A percentile compares a stretch with the other conserved stretches of the same genome.
phyloP scores from a whole-genome alignment of 345 rosid species.

The Brassica juncea region DNA sequence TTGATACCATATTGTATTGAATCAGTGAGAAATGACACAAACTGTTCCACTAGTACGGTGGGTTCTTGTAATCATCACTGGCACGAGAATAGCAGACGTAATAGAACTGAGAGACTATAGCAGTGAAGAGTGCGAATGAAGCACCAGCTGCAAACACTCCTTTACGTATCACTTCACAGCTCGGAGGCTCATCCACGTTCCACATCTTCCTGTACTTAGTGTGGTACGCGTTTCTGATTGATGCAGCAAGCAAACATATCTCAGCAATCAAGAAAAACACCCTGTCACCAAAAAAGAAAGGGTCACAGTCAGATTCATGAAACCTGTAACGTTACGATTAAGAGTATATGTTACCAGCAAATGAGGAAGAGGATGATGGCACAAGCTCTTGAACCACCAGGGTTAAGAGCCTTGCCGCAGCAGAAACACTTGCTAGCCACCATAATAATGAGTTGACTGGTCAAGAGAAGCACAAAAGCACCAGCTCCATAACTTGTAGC shows the following conservation, averaged over 20 bases:
- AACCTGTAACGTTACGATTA: not conserved
- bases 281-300: conserved; percentile 42
- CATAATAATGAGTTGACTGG: conserved; percentile 75
- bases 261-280: conserved; percentile 83
- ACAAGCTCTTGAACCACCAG: conserved; percentile 88
- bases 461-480: conserved; percentile 76
- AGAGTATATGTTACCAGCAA: conserved; percentile 61
- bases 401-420: conserved; percentile 80
- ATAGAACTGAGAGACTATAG: conserved; percentile 78
- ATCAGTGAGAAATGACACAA: not conserved
- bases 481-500: conserved; percentile 91
- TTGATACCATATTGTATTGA: not conserved
- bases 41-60: conserved; percentile 22
- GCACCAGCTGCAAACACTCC: conserved; percentile 95
- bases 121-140: conserved; percentile 76
- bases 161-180: conserved; percentile 72
- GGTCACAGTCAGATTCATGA: conserved; percentile 2
- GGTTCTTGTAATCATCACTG: conserved; percentile 40
- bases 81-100: conserved; percentile 73
- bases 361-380: conserved; percentile 77
- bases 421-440: conserved; percentile 83
- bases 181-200: conserved; percentile 33
- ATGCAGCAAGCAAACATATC: conserved; percentile 80
- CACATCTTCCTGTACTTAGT: conserved; percentile 56
- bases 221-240: conserved; percentile 84